Evolutionary conservation across 208 protist genomes (phyloP), one percentile per base, ranked within the genome.

Genomic region (Leishmania gerbilli): DNA sequence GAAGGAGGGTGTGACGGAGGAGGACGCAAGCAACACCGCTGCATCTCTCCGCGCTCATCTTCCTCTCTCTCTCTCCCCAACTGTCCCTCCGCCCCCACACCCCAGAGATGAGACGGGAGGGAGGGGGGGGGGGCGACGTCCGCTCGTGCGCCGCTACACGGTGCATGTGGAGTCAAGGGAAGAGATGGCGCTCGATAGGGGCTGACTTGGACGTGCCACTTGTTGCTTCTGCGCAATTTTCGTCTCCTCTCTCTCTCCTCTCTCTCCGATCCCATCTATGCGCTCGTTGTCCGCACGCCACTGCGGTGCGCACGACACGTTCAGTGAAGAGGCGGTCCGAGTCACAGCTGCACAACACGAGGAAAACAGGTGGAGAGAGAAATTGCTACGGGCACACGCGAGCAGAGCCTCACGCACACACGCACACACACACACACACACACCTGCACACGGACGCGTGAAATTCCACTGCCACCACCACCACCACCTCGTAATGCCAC

Each of bases 401-500:
- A n/a, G 51, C 27, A 76, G 24, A 45, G 31, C 17, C 71, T 19
- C 71, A 76, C 49, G 13, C 11, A 37, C 71, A 74, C 27, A 40
- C 40, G 58, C 1, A 34, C 71, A 3, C 49, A 34, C 34, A 34
- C 34, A 37, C 71, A 74, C 27, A 40, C 40, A 75, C 1, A 34
- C 71, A 3, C 51, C 19, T 24, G 31, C 47, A 62, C 17, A 31
- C 72, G 8, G 13, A 24, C 47, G 21, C 49, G 53, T 5, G 40
- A 34, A 24, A 8, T 37, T 68, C 62, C 27, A 7, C 13, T 4
- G 13, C 27, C 13, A 27, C 24, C 24, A 34, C 21, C 68, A 47
- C 24, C 24, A 34, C 42, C 51, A 62, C 51, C 72, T 76, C 56
- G 24, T 51, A 51, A 86, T 86, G 83, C 62, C 78, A 31, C 79